phyloP scores from a whole-genome alignment of 192 early-diverging fungal genomes.

The Entomortierella parvispora region DNA sequence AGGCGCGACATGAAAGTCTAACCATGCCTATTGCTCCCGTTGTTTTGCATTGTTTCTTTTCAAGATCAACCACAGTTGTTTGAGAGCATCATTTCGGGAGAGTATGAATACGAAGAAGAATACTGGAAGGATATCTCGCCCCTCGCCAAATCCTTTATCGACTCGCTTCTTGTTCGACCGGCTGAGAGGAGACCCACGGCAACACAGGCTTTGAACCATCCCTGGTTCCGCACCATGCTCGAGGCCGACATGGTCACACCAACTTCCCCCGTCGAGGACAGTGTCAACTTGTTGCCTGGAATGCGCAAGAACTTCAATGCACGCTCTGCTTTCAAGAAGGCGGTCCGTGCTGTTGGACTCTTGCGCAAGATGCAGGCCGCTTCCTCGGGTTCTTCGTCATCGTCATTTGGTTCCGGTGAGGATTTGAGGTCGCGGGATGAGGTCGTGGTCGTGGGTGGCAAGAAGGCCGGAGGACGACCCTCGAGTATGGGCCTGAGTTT shows the following conservation, averaged over 20 bases:
- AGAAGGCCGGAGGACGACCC: conserved; percentile 5
- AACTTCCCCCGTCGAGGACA: conserved; percentile 30
- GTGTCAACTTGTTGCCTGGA: conserved; percentile 42
- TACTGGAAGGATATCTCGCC: conserved; percentile 76
- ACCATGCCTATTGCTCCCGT: conserved; percentile 36
- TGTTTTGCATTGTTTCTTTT: conserved; percentile 46
- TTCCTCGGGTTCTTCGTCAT: not conserved
- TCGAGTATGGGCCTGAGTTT: conserved; percentile 27
- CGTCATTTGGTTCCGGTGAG: conserved; percentile 37
- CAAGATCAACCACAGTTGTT: conserved; percentile 35
- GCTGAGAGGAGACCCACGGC: conserved; percentile 73
- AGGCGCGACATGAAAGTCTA: not conserved
- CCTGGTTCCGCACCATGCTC: conserved; percentile 70
- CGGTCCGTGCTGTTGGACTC: conserved; percentile 41
- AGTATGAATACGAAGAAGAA: conserved; percentile 78
- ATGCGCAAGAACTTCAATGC: conserved; percentile 50
- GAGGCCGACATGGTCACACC: conserved; percentile 40
- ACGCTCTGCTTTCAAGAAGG: conserved; percentile 46
- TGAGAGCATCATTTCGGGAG: conserved; percentile 52
- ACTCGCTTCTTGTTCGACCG: conserved; percentile 63
- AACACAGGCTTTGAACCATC: conserved; percentile 75
- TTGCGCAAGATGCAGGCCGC: conserved; percentile 31
- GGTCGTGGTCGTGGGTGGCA: conserved; percentile 6
- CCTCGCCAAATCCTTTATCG: conserved; percentile 73
- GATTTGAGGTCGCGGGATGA: conserved; percentile 1